These are phyloP conservation scores for Pleurotus tuoliensis DNA, from an alignment of 768 basidiomycete genomes.

Conservation along the genomic window DNA sequence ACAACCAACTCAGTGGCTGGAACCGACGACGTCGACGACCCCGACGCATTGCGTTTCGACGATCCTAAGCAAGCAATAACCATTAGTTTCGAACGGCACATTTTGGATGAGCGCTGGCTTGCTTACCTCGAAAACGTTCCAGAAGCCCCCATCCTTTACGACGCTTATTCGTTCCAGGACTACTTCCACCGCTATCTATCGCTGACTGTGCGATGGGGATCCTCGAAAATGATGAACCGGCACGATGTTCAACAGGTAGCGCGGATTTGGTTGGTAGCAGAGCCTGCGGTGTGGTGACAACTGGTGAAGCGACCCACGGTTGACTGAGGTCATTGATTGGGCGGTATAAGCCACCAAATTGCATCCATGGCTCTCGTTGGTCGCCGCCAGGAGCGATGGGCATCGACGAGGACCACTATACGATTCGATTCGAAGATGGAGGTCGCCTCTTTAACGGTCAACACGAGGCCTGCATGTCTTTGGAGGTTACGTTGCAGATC, in stretches of 20 bases:
- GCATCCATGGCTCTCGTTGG: constrained; percentile 10
- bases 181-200: not conserved
- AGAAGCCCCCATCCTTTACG: constrained; percentile 9
- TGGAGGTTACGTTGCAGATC: too few relatives aligned
- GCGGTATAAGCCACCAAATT: constrained; percentile 16
- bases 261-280: not conserved
- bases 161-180: not conserved
- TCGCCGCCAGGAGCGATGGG: not conserved
- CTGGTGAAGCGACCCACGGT: constrained; percentile 18
- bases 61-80: not conserved
- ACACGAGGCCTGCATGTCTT: too few relatives aligned
- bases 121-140: constrained; percentile 3
- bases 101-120: not conserved
- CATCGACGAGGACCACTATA: not conserved
- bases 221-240: too few relatives aligned
- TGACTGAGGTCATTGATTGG: constrained; percentile 12
- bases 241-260: not conserved
- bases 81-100: too few relatives aligned
- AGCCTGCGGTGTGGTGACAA: not conserved
- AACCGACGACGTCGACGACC: not conserved
- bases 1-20: not conserved
- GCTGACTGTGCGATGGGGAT: not conserved
- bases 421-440: too few relatives aligned
- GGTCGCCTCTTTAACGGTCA: too few relatives aligned
- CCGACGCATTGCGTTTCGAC: not conserved